Evolutionary conservation across 768 basidiomycete genomes (phyloP).

Genomic region (Suillus clintonianus): DNA sequence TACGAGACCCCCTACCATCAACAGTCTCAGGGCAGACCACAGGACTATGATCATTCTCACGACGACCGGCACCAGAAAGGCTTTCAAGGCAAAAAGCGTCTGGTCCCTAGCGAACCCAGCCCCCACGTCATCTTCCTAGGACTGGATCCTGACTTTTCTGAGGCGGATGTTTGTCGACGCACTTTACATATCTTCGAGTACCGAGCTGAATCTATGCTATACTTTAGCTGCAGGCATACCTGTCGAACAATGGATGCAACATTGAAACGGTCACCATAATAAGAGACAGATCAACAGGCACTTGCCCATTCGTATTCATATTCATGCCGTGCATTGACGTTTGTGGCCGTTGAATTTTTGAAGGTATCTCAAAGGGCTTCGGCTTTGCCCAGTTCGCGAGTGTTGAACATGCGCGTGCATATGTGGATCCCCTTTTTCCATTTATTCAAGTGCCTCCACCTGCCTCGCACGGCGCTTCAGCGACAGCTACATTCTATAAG

Average conservation of each 20-base stretch:
- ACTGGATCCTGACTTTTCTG: constrained; percentile 87
- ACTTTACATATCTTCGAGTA: constrained; percentile 36
- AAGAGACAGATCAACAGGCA: constrained; percentile 95
- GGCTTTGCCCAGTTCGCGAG: constrained; percentile 94
- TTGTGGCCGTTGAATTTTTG: constrained; percentile 63
- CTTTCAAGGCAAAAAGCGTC: constrained; percentile 68
- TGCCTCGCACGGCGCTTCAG: constrained; percentile 83
- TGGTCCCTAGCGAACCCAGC: constrained; percentile 82
- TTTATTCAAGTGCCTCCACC: constrained; percentile 92
- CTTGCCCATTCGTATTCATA: constrained; percentile 80
- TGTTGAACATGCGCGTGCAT: constrained; percentile 84
- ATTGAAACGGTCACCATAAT: constrained; percentile 93
- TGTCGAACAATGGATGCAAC: constrained; percentile 69
- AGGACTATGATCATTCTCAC: constrained; percentile 45
- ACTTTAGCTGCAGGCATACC: constrained; percentile 76
- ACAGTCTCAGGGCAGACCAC: constrained; percentile 29
- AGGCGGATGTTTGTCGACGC: constrained; percentile 80
- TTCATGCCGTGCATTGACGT: constrained; percentile 74
- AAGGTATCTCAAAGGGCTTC: constrained; percentile 94
- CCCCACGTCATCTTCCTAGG: constrained; percentile 96
- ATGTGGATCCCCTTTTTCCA: constrained; percentile 89
- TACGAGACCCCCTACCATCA: constrained; percentile 36
- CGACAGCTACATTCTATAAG: constrained; percentile 69
- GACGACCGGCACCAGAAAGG: constrained; percentile 49
- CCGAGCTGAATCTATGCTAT: constrained; percentile 36